Evolutionary conservation across 1,284 basidiomycete genomes (phyloP).

Genomic region (Ceratorhiza oryzae-sativae): DNA sequence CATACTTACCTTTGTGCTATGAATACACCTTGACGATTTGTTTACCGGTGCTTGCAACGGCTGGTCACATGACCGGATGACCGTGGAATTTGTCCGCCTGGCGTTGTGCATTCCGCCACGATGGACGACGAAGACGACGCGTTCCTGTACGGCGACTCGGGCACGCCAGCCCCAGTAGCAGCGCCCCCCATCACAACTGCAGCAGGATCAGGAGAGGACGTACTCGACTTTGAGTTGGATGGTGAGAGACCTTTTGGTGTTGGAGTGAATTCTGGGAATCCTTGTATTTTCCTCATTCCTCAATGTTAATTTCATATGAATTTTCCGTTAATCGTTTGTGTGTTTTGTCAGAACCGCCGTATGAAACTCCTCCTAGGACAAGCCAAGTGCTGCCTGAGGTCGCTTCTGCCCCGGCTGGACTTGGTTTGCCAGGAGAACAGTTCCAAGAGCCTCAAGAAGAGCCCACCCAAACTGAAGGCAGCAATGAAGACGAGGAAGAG

Average conservation of each 20-base stretch:
- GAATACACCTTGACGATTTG: not conserved
- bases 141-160: conserved; percentile 43
- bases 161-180: conserved; percentile 10
- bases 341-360: conserved; percentile 31
- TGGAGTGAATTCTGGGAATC: conserved; percentile 15
- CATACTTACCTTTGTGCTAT: no score
- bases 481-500: conserved; percentile 42
- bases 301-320: conserved; percentile 36
- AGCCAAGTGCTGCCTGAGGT: conserved; percentile 10
- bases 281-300: conserved; percentile 36
- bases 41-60: not conserved
- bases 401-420: conserved; percentile 8
- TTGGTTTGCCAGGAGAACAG: conserved; percentile 25
- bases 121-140: conserved; percentile 44
- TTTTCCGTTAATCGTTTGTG: conserved; percentile 24
- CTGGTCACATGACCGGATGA: conserved; percentile 15
- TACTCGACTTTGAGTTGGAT: conserved; percentile 38
- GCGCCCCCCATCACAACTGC: not conserved
- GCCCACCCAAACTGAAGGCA: conserved; percentile 20
- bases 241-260: conserved; percentile 38
- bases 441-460: conserved; percentile 6
- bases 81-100: conserved; percentile 11
- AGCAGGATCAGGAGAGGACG: conserved; percentile 14
- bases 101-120: conserved; percentile 32
- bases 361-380: conserved; percentile 38